Conservation (phyloP, 1,284 basidiomycete species). For the Mycosarcoma mackinlayi region DNA sequence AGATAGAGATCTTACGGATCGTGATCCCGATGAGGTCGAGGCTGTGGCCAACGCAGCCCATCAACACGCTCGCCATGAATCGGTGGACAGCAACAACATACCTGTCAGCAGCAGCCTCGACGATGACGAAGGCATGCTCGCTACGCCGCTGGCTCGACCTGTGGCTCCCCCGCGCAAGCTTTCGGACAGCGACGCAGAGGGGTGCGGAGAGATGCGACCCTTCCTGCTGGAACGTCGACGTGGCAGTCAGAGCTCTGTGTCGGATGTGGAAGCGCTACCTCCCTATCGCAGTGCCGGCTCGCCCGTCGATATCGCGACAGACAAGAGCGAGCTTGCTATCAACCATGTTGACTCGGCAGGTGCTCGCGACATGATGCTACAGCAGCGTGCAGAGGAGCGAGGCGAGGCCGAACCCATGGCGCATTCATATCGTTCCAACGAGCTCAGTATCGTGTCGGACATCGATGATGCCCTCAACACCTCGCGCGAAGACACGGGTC, state of each 20-base stretch:
- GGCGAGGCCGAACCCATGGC: constrained; percentile 41
- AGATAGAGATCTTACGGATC: constrained; percentile 17
- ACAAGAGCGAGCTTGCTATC: constrained; percentile 36
- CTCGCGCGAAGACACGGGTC: constrained; percentile 15
- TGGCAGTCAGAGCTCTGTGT: constrained; percentile 41
- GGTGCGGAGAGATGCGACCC: constrained; percentile 14
- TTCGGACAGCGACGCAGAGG: constrained; percentile 33
- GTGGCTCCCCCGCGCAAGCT: constrained; percentile 4
- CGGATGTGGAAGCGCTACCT: constrained; percentile 35
- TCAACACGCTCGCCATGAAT: constrained; percentile 19
- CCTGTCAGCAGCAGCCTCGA: constrained; percentile 39
- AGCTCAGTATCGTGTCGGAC: constrained; percentile 35
- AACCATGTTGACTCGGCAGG: constrained; percentile 51
- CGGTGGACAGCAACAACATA: constrained; percentile 18
- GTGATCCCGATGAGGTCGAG: constrained; percentile 3
- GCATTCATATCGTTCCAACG: constrained; percentile 43
- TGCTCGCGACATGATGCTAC: constrained; percentile 55
- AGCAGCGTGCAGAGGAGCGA: constrained; percentile 50
- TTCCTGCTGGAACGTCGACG: constrained; percentile 40
- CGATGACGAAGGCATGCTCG: constrained; percentile 45
- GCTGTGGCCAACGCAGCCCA: constrained; percentile 13
- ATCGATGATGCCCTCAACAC: constrained; percentile 22
- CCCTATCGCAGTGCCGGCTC: constrained; percentile 18
- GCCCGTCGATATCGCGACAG: constrained; percentile 22
- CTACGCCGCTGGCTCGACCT: constrained; percentile 44